Evolutionary conservation across 768 basidiomycete genomes (phyloP), one percentile per base, ranked within the genome.

Genomic region (Pleurotus cornucopiae): DNA sequence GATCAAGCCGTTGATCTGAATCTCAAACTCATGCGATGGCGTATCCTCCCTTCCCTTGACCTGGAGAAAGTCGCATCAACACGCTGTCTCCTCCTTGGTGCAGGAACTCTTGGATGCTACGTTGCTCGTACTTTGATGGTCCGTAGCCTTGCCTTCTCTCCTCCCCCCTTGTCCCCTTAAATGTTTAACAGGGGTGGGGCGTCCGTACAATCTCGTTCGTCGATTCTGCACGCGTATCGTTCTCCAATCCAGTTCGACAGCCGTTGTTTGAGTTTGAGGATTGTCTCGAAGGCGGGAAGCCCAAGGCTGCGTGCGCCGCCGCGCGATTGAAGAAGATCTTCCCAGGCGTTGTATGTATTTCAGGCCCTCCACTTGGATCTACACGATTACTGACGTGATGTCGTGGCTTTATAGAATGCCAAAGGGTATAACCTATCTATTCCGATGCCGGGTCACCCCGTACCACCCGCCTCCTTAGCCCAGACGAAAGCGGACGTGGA

Each of bases 1-100:
- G 86, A 91, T 60, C 96, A 99, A 70, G 97, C 97, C 0, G 94
- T 98, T n/a, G 94, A 98, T 71, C 76, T 99, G 40, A 99, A 98
- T 66, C 76, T 98, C 47, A 98, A 98, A 67, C 80, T 99, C 41
- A 98, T 99, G 96, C 83, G 93, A 16, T 98, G 96, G 96, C 82
- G 96, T 16, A 94, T 98, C 61, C 75, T 98, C 16, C 97, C 97
- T 12, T 73, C 81, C 1, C 83, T 99, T 48, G 82, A 98, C 60
- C 79, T 98, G 11, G 95, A 97, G 53, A 91, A 87, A 71, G 81
- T 99, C 18, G 85, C 91, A 1, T 65, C 69, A 0, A 92, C 94
- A 2, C 81, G 74, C 57, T 96, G 93, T 67, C 73, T 99, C 0
- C 74, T 98, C 0, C 83, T 99, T 1, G 97, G 97, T 2, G 95